Percentiles rank a stretch among this genome's conserved stretches.
phyloP scores from a whole-genome alignment of 139 green algal genomes.

The Zygnema circumcarinatum region DNA sequence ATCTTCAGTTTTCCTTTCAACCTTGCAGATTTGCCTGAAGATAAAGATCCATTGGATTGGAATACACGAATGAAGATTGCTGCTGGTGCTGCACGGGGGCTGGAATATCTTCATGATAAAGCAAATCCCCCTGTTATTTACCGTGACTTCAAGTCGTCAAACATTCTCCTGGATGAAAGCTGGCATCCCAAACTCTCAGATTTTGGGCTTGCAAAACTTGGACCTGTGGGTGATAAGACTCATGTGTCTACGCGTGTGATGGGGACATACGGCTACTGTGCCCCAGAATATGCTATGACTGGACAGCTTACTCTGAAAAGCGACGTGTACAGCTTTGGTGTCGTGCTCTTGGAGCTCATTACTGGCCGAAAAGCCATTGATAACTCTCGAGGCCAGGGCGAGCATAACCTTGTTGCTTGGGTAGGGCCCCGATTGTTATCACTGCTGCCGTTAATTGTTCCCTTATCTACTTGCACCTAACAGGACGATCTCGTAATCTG shows the following conservation, averaged over 20 bases:
- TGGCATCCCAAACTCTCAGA: conserved; percentile 80
- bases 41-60: conserved; percentile 50
- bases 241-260: conserved; percentile 61
- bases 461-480: too few relatives aligned
- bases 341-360: conserved; percentile 69
- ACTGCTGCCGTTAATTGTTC: too few relatives aligned
- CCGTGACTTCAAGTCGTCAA: conserved; percentile 70
- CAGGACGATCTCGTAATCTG: too few relatives aligned
- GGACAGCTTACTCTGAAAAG: conserved; percentile 56
- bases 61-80: conserved; percentile 58
- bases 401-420: conserved; percentile 65
- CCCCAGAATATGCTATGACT: conserved; percentile 72
- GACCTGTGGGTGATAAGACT: conserved; percentile 57
- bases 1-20: neutral
- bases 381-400: conserved; percentile 38
- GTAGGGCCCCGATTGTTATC: conserved; percentile 50
- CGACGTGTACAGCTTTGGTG: conserved; percentile 68
- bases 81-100: conserved; percentile 47
- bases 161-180: conserved; percentile 74
- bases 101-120: conserved; percentile 68
- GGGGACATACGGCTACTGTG: conserved; percentile 79
- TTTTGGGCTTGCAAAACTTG: conserved; percentile 72
- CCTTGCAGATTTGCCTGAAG: conserved; percentile 38
- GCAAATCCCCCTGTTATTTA: conserved; percentile 67
- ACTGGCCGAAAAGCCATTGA: conserved; percentile 69